A percentile compares a stretch with the other conserved stretches of the same genome.
phyloP scores from a whole-genome alignment of 306 rosid species.

The Cicer bijugum region DNA sequence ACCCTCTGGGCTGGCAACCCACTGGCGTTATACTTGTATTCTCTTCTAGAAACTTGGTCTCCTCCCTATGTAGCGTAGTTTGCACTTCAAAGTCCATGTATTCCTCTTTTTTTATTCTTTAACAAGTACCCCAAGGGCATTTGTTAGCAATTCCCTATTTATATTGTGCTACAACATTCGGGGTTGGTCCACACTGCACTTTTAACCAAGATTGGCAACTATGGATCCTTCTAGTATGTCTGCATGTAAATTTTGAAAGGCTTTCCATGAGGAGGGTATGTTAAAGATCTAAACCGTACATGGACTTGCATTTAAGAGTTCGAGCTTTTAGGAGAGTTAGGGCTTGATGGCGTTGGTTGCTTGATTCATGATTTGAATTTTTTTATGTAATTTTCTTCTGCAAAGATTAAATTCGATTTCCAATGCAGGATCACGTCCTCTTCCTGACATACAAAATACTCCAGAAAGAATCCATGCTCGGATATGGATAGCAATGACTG shows the following conservation, averaged over 20 bases:
- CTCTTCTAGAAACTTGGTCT: too few relatives aligned
- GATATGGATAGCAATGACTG: slow-evolving; percentile 61
- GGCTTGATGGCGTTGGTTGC: neutral
- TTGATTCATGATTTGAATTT: slow-evolving; percentile 35
- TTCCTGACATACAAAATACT: slow-evolving; percentile 45
- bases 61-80: too few relatives aligned
- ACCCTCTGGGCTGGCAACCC: too few relatives aligned
- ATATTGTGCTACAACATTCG: slow-evolving; percentile 2
- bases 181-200: neutral
- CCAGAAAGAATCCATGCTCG: slow-evolving; percentile 68
- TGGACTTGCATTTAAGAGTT: slow-evolving; percentile 1
- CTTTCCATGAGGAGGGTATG: slow-evolving; percentile 10
- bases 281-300: slow-evolving; percentile 3
- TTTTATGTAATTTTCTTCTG: slow-evolving; percentile 27
- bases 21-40: too few relatives aligned
- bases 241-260: slow-evolving; percentile 1
- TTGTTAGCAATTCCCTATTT: neutral
- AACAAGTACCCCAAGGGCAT: too few relatives aligned
- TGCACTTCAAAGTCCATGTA: neutral
- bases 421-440: slow-evolving; percentile 60
- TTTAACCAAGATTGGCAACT: neutral
- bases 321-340: neutral
- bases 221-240: slow-evolving; percentile 4
- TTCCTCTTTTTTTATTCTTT: neutral
- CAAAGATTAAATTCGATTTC: slow-evolving; percentile 38